Conservation (phyloP, 2,329 filamentous ascomycete species). For the Aspergillus tubingensis region DNA sequence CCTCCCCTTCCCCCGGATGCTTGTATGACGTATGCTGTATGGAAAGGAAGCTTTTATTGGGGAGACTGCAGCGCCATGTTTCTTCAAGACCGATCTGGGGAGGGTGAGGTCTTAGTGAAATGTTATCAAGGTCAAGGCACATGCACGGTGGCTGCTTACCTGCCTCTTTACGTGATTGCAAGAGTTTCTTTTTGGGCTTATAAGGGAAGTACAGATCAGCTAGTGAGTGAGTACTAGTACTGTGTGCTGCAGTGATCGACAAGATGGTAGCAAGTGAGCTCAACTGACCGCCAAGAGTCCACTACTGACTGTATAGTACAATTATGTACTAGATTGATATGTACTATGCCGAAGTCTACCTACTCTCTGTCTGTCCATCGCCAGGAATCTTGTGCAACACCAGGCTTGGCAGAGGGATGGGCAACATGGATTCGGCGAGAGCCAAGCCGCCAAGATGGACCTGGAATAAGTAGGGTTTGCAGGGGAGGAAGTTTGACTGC, state of each 20-base stretch:
- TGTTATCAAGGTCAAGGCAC: not conserved
- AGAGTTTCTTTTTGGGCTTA: no score
- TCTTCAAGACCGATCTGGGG: not conserved
- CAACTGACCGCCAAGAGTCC: no score
- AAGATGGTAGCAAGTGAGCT: no score
- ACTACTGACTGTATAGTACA: not conserved
- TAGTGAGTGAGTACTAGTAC: not conserved
- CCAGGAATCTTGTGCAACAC: not conserved
- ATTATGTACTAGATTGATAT: not conserved
- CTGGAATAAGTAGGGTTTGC: not conserved
- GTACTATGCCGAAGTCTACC: no score
- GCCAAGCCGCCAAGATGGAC: conserved; percentile 8
- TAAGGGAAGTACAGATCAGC: no score
- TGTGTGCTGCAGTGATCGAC: no score
- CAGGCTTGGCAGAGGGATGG: conserved; percentile 16
- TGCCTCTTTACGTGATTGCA: no score
- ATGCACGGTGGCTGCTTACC: not conserved
- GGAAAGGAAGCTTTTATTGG: not conserved
- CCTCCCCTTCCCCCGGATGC: not conserved
- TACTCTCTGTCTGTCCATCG: not conserved
- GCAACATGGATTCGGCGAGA: conserved; percentile 8
- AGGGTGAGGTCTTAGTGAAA: not conserved
- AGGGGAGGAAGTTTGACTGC: not conserved
- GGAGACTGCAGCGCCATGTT: not conserved
- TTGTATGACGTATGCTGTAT: not conserved